Conservation (phyloP, 352 stramenopile genomes). For the Phytophthora podocarpi region DNA sequence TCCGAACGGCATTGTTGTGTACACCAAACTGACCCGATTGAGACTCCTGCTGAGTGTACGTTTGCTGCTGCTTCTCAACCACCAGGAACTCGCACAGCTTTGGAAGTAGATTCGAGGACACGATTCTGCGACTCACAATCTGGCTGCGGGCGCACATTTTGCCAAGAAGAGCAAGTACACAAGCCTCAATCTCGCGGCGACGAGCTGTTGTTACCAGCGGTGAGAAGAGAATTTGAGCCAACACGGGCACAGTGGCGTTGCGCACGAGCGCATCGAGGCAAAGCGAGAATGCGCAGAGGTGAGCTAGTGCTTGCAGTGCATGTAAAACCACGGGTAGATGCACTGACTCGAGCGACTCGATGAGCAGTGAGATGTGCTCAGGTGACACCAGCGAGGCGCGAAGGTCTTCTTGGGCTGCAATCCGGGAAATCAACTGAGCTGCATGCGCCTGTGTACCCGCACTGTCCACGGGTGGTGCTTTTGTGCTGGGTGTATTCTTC, state of each 20-base stretch:
- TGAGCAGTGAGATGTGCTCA: constrained; percentile 62
- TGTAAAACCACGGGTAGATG: constrained; percentile 67
- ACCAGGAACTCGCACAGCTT: constrained; percentile 51
- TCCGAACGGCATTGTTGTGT: constrained; percentile 56
- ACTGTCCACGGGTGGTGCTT: constrained; percentile 11
- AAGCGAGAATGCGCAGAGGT: constrained; percentile 64
- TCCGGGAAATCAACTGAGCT: constrained; percentile 60
- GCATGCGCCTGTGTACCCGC: constrained; percentile 57
- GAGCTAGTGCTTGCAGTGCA: constrained; percentile 58
- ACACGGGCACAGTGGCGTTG: constrained; percentile 75
- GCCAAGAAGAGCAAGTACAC: constrained; percentile 49
- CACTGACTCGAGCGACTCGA: constrained; percentile 79
- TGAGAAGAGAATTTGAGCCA: constrained; percentile 75
- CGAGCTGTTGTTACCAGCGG: constrained; percentile 41
- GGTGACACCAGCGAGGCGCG: constrained; percentile 54
- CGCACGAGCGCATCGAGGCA: constrained; percentile 71
- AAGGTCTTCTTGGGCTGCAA: constrained; percentile 58
- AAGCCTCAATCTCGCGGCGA: constrained; percentile 33
- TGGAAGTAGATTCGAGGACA: constrained; percentile 69
- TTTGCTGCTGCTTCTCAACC: constrained; percentile 21
- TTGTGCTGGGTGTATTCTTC: constrained; percentile 10
- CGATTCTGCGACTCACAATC: constrained; percentile 51
- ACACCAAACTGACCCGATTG: constrained; percentile 17
- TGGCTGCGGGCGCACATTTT: constrained; percentile 60
- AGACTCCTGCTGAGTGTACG: constrained; percentile 18